phyloP scores from a whole-genome alignment of 2,329 filamentous ascomycete genomes.

The Bipolaris victoriae region DNA sequence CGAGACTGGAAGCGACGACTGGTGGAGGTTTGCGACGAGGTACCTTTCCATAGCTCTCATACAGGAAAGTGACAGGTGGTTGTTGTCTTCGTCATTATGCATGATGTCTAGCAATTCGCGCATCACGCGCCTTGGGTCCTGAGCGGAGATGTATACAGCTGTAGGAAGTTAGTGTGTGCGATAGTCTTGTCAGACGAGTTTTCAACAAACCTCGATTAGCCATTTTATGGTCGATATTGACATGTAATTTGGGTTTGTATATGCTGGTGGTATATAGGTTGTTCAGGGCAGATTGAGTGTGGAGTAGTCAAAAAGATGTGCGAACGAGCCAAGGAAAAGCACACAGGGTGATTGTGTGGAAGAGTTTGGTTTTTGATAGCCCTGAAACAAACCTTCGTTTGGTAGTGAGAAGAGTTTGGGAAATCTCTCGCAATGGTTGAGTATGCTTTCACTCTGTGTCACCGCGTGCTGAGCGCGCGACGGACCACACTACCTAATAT shows the following conservation, averaged over 20 bases:
- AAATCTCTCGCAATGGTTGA: neutral
- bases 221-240: too few relatives aligned
- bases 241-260: neutral
- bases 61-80: neutral
- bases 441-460: neutral
- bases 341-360: too few relatives aligned
- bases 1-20: neutral
- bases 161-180: neutral
- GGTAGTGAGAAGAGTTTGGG: neutral
- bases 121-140: neutral
- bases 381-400: too few relatives aligned
- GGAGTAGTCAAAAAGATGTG: too few relatives aligned
- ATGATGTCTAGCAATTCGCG: neutral
- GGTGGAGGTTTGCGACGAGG: neutral
- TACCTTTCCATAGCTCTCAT: neutral
- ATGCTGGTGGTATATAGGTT: too few relatives aligned
- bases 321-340: too few relatives aligned
- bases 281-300: too few relatives aligned
- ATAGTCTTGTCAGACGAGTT: neutral
- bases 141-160: neutral
- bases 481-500: neutral
- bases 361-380: too few relatives aligned
- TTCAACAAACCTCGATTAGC: too few relatives aligned
- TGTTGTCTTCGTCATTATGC: neutral
- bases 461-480: neutral